phyloP scores from a whole-genome alignment of 257 asterid species.

The Ilex asprella region DNA sequence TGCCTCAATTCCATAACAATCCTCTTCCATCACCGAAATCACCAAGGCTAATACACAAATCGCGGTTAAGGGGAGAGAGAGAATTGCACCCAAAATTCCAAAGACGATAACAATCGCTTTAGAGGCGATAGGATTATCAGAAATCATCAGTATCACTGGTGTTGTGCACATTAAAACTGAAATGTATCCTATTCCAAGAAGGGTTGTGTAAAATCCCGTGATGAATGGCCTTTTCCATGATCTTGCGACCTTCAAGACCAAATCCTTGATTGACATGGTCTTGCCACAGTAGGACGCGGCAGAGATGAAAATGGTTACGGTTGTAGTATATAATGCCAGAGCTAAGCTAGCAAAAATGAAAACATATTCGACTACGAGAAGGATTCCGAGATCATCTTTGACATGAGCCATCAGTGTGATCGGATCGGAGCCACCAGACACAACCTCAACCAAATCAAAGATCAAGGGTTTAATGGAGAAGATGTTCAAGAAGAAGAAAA shows the following conservation, averaged over 20 bases:
- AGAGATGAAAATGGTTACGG: slow-evolving; percentile 28
- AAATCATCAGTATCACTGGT: not conserved
- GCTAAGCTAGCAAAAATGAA: slow-evolving; percentile 14
- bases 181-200: slow-evolving; percentile 23
- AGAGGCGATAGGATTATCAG: slow-evolving; percentile 9
- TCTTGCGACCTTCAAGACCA: slow-evolving; percentile 11
- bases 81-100: slow-evolving; percentile 6
- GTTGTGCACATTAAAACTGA: not conserved
- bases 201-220: slow-evolving; percentile 16
- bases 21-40: slow-evolving; percentile 34
- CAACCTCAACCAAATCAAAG: slow-evolving; percentile 3
- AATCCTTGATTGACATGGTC: slow-evolving; percentile 18
- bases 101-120: slow-evolving; percentile 6
- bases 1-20: slow-evolving; percentile 32
- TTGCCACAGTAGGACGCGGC: slow-evolving; percentile 19
- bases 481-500: slow-evolving; percentile 6
- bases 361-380: slow-evolving; percentile 15
- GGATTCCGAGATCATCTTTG: slow-evolving; percentile 10
- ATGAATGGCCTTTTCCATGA: slow-evolving; percentile 28
- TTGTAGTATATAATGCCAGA: slow-evolving; percentile 26
- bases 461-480: slow-evolving; percentile 15
- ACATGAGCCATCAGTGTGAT: slow-evolving; percentile 3
- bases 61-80: slow-evolving; percentile 7
- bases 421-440: slow-evolving; percentile 14
- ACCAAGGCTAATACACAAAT: slow-evolving; percentile 22